Evolutionary conservation across 495 filamentous ascomycete species (phyloP).

Genomic region (Podospora tetraspora): DNA sequence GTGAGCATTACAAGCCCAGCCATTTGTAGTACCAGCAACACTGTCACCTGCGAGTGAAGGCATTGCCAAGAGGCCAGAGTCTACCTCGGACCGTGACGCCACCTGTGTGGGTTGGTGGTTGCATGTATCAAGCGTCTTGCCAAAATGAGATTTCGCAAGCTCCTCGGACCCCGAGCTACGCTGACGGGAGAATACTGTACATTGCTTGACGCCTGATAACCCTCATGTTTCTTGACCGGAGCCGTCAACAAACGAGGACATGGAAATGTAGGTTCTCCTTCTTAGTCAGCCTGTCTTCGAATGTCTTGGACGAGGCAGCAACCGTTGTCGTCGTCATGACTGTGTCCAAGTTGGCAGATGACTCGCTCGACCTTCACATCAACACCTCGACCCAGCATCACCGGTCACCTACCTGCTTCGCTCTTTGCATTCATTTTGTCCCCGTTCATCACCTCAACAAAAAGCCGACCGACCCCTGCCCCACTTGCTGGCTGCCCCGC

Average conservation of each 20-base stretch:
- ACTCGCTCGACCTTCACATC: neutral
- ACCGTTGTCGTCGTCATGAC: neutral
- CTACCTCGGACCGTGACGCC: neutral
- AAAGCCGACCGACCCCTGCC: neutral
- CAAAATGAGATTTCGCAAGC: too few relatives aligned
- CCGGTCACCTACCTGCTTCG: too few relatives aligned
- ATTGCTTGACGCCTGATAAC: too few relatives aligned
- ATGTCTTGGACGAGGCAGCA: neutral
- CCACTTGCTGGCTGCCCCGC: neutral
- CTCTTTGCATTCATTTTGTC: neutral
- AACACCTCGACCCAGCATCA: neutral
- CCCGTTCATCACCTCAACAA: neutral
- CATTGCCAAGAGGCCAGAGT: neutral
- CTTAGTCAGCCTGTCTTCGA: neutral
- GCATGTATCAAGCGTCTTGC: neutral
- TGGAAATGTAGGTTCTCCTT: neutral
- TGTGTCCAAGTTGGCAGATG: neutral
- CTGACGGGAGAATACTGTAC: too few relatives aligned
- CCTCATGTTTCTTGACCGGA: too few relatives aligned
- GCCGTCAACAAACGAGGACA: too few relatives aligned
- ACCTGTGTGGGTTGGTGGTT: neutral
- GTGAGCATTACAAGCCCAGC: too few relatives aligned
- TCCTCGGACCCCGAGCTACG: too few relatives aligned
- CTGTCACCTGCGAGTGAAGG: neutral
- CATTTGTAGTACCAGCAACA: neutral